Evolutionary conservation across 306 rosid species (phyloP), one percentile per base, ranked within the genome.

Genomic region (Cicer bijugum): DNA sequence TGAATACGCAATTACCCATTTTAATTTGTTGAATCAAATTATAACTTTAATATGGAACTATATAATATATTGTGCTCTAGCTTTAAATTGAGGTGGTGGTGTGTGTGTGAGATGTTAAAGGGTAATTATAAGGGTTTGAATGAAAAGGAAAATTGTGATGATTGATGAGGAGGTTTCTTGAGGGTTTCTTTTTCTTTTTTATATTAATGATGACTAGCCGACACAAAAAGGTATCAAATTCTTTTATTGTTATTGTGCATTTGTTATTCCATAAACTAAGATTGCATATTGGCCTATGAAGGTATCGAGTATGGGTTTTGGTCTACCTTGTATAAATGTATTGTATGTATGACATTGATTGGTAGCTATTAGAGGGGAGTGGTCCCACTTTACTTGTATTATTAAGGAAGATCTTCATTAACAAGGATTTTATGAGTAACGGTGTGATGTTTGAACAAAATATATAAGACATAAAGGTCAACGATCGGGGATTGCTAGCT

Each of bases 1-100:
- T 92, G 69, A 88, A 82, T 60, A 86, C 70, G 19, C 97, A 92
- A 61, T 92, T 92, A 3, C 97, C 97, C 97, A 91, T 90, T 28
- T 28, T 38, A 58, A 33, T 61, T 0, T 62, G 58, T 17, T 43
- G 77, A 58, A 66, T 63, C 20, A 6, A 12, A 52, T 42, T n/a
- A 16, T 38, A 23, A 5, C 33, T 28, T 28, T 56, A 59, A 20
- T 12, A 42, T 45, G 77, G 58, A 33, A 7, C 23, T 35, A 56
- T 56, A 56, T 9, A 23, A 56, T 19, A 56, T 56, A 20, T 19
- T 37, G 12, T 12, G 23, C n/a, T 46, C 12, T 53, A n/a, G 17
- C 46, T 40, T 8, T 37, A 23, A 12, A 42, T 64, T 37, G 64
- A 47, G 65, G 9, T 44, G 2, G 19, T 7, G 12, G 9, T 11